Evolutionary conservation across 495 filamentous ascomycete species (phyloP).

Genomic region (Neurospora pannonica): DNA sequence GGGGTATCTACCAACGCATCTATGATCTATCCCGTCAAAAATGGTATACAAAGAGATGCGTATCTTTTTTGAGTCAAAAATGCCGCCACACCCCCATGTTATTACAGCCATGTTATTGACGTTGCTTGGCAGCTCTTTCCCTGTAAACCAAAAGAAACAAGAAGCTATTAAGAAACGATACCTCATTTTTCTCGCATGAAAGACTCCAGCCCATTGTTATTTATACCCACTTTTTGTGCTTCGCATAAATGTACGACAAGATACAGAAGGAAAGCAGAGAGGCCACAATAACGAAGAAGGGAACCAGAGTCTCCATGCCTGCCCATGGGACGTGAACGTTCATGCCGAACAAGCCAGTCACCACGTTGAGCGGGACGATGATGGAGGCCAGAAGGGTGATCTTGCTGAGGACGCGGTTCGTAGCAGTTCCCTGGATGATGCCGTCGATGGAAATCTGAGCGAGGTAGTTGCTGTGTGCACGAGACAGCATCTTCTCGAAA

Average conservation of each 20-base stretch:
- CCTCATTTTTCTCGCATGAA: not conserved
- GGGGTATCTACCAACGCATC: not conserved
- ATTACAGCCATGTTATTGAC: not conserved
- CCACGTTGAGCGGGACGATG: slow-evolving; percentile 90
- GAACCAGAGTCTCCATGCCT: slow-evolving; percentile 42
- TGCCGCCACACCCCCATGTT: not conserved
- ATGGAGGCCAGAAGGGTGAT: slow-evolving; percentile 94
- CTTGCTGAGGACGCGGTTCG: slow-evolving; percentile 81
- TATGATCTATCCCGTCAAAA: not conserved
- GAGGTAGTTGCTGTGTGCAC: slow-evolving; percentile 92
- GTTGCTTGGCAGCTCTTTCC: not conserved
- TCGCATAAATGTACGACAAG: slow-evolving; percentile 32
- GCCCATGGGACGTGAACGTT: slow-evolving; percentile 77
- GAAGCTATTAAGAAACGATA: not conserved
- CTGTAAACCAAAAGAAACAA: not conserved
- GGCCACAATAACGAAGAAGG: slow-evolving; percentile 78
- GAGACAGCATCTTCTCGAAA: slow-evolving; percentile 94
- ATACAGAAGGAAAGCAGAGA: slow-evolving; percentile 52
- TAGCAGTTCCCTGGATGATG: slow-evolving; percentile 67
- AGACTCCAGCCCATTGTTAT: not conserved
- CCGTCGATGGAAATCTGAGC: slow-evolving; percentile 90
- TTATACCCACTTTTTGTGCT: slow-evolving; percentile 19
- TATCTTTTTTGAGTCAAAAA: not conserved
- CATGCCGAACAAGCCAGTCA: slow-evolving; percentile 96
- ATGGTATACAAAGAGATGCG: not conserved